A percentile compares a stretch with the other conserved stretches of the same genome.
phyloP scores from a whole-genome alignment of 2,329 filamentous ascomycete species.

The Epichloe hybrida region DNA sequence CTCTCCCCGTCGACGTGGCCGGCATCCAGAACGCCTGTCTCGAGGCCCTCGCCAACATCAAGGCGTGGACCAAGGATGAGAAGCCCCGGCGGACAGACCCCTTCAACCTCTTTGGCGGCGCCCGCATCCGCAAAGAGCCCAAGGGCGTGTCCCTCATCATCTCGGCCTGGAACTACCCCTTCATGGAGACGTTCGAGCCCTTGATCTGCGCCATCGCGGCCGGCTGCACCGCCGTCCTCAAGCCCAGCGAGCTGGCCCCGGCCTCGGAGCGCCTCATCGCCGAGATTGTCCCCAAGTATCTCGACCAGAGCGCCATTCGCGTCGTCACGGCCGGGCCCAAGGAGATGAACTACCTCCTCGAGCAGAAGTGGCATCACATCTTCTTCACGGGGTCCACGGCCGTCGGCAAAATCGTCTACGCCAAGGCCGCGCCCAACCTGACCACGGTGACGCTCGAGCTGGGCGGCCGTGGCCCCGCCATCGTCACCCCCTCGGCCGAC shows the following conservation, averaged over 20 bases:
- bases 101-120: constrained; percentile 16
- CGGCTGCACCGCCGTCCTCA: constrained; percentile 27
- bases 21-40: constrained; percentile 22
- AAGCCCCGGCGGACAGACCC: constrained; percentile 14
- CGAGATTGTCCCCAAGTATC: constrained; percentile 26
- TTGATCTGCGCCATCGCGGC: constrained; percentile 29
- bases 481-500: constrained; percentile 27
- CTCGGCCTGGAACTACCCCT: constrained; percentile 32
- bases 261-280: constrained; percentile 23
- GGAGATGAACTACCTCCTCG: constrained; percentile 23
- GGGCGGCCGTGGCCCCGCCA: constrained; percentile 30
- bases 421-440: constrained; percentile 30
- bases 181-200: constrained; percentile 24
- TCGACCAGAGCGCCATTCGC: constrained; percentile 25
- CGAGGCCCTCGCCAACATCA: constrained; percentile 22
- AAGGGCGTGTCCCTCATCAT: constrained; percentile 31
- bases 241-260: constrained; percentile 28
- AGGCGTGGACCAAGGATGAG: constrained; percentile 26
- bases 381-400: constrained; percentile 30
- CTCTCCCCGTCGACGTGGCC: constrained; percentile 17
- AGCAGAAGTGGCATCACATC: constrained; percentile 27
- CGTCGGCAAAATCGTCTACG: constrained; percentile 23
- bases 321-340: constrained; percentile 22
- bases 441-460: constrained; percentile 30
- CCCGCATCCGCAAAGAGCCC: constrained; percentile 27